phyloP scores from a whole-genome alignment of 2,329 filamentous ascomycete species.

The Trichoderma hamatum region DNA sequence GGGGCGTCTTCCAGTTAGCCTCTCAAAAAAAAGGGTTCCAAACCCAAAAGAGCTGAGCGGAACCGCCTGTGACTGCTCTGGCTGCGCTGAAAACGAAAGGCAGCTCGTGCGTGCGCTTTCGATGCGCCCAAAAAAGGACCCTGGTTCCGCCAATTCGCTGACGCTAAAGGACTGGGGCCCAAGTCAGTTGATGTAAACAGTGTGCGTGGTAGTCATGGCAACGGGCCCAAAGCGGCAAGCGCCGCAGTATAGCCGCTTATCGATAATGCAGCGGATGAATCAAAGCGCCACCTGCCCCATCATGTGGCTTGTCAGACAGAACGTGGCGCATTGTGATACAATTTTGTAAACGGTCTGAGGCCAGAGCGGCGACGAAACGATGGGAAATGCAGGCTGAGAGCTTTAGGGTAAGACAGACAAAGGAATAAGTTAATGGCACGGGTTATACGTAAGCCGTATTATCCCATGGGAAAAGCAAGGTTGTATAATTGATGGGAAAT shows the following conservation, averaged over 20 bases:
- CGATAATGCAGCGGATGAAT: slow-evolving; percentile 26
- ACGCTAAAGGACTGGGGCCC: slow-evolving; percentile 21
- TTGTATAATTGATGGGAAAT: neutral
- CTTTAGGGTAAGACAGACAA: neutral
- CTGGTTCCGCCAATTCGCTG: slow-evolving; percentile 27
- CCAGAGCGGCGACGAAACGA: too few species aligned
- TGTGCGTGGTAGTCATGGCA: slow-evolving; percentile 43
- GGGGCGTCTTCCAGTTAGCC: slow-evolving; percentile 17
- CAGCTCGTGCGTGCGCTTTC: slow-evolving; percentile 14
- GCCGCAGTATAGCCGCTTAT: slow-evolving; percentile 33
- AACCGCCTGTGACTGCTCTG: slow-evolving; percentile 8
- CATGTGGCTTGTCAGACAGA: neutral
- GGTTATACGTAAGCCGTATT: neutral
- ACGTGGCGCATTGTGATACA: neutral
- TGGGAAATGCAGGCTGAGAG: neutral
- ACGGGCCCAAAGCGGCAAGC: slow-evolving; percentile 30
- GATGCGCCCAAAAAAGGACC: slow-evolving; percentile 15
- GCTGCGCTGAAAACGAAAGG: slow-evolving; percentile 18
- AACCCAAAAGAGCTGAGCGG: slow-evolving; percentile 21
- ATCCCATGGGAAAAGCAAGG: neutral
- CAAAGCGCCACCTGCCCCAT: neutral
- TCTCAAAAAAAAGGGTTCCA: slow-evolving; percentile 15
- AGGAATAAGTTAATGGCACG: neutral
- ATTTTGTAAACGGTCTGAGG: neutral
- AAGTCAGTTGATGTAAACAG: slow-evolving; percentile 43